These are phyloP conservation scores for Pythium biforme DNA, from an alignment of 352 stramenopile species.

Conservation along the genomic window DNA sequence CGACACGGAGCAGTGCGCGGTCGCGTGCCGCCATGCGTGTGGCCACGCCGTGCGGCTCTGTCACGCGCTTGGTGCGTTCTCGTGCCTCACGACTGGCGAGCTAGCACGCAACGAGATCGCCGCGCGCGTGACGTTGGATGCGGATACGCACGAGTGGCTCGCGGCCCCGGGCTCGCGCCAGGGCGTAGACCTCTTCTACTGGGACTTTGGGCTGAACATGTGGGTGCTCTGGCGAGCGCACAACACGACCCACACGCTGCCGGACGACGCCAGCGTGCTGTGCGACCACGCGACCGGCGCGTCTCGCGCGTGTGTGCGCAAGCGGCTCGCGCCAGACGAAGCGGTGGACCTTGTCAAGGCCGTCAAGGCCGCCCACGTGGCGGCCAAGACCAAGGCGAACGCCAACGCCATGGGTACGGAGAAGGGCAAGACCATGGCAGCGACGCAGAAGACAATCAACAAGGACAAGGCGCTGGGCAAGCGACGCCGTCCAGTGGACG, in stretches of 20 bases:
- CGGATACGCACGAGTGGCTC: background rate
- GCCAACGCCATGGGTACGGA: no score
- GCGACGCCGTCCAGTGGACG: no score
- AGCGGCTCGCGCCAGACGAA: background rate
- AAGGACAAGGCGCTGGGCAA: no score
- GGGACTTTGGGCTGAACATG: background rate
- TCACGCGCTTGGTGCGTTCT: background rate
- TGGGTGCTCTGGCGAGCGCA: slow-evolving; percentile 6
- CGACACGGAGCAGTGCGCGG: background rate
- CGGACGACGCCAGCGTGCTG: background rate
- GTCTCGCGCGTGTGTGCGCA: background rate
- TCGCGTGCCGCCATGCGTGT: background rate
- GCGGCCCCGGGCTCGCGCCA: background rate
- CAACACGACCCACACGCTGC: background rate
- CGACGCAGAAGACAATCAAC: no score
- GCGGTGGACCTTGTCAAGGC: no score
- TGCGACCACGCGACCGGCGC: background rate
- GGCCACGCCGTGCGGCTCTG: background rate
- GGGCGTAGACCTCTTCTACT: slow-evolving; percentile 3
- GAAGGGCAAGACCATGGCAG: no score
- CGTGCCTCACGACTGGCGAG: background rate
- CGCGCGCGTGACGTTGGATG: background rate
- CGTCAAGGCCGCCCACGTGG: no score
- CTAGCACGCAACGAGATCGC: background rate
- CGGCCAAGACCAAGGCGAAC: no score